Base-by-base conservation (phyloP, 768 basidiomycete species). In the Boletus rubescentipes region DNA sequence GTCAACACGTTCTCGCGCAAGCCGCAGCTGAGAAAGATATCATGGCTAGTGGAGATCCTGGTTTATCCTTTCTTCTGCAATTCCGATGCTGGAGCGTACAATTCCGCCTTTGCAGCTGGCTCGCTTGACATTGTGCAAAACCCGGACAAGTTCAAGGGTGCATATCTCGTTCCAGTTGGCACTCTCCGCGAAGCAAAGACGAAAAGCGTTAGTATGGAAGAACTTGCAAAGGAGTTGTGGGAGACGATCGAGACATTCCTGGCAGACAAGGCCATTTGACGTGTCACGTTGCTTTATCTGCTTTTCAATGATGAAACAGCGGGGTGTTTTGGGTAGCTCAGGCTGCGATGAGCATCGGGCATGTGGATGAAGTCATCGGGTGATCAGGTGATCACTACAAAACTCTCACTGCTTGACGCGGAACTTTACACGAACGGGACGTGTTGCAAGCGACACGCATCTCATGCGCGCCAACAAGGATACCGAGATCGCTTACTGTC, bases 1-100 rank as follows among this genome's bases (percentile, higher is more conserved):
- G 63, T 74, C 39, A 59, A 64, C 40, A 74, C 73, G 1, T 70
- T 70, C 54, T 63, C 64, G 14, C 41, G 50, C 38, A 65, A 55
- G 39, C 63, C 65, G 3, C 53, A 51, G 14, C n/a, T 65, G 46
- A 49, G 31, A 32, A 21, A 43, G 41, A 42, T 68, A 26, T 54
- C 54, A 37, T 58, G 61, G 49, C 54, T 73, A 20, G 41, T 68
- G 37, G 60, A 64, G 3, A 43, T 54, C 6, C 32, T 60, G 5
- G 12, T 62, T 6, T 63, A 51, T 12, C 66, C 60, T 11, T 59
- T 68, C 32, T 53, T 66, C 16, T 47, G 53, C 11, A 16, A 15
- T 5, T 46, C 58, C 5, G 63, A 63, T 40, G 57, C 57, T 10
- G 73, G 74, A 6, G 68, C 51, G 11, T 59, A 67, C 50, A 63